A percentile compares a stretch with the other conserved stretches of the same genome.
Evolutionary conservation across 345 rosid genomes (phyloP).

Genomic region (Salix exigua): DNA sequence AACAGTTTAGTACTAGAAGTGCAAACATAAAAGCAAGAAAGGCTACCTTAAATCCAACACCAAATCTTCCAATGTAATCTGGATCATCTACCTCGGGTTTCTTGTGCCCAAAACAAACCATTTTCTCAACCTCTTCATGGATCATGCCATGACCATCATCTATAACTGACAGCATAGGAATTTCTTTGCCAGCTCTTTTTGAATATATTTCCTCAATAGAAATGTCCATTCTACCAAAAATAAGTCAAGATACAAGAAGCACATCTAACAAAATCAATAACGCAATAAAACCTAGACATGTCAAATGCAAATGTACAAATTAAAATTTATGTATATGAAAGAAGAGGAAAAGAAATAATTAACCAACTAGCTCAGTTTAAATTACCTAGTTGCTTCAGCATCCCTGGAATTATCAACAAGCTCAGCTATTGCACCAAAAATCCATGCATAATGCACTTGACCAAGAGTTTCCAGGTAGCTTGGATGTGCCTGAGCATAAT

Average conservation of each 20-base stretch:
- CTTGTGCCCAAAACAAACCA: constrained; percentile 37
- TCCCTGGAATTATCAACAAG: constrained; percentile 39
- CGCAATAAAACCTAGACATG: not conserved
- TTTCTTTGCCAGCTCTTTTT: constrained; percentile 22
- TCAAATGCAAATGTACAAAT: not conserved
- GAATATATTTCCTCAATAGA: constrained; percentile 29
- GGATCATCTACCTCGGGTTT: constrained; percentile 29
- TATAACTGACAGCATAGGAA: constrained; percentile 35
- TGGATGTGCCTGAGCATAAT: constrained; percentile 31
- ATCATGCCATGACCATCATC: constrained; percentile 40
- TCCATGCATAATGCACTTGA: constrained; percentile 38
- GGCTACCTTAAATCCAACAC: constrained; percentile 42
- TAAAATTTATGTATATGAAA: not conserved
- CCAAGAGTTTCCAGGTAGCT: constrained; percentile 36
- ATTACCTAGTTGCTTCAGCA: constrained; percentile 31
- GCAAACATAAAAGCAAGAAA: not conserved
- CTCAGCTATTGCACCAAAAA: constrained; percentile 40
- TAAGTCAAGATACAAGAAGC: not conserved
- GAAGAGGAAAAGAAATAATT: not conserved
- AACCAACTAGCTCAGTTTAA: not conserved
- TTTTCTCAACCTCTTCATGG: constrained; percentile 31
- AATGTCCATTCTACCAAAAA: constrained; percentile 30
- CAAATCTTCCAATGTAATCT: constrained; percentile 33
- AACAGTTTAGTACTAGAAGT: not conserved
- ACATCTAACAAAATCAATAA: not conserved